Evolutionary conservation across 257 asterid species (phyloP).

Genomic region (Perilla frutescens): DNA sequence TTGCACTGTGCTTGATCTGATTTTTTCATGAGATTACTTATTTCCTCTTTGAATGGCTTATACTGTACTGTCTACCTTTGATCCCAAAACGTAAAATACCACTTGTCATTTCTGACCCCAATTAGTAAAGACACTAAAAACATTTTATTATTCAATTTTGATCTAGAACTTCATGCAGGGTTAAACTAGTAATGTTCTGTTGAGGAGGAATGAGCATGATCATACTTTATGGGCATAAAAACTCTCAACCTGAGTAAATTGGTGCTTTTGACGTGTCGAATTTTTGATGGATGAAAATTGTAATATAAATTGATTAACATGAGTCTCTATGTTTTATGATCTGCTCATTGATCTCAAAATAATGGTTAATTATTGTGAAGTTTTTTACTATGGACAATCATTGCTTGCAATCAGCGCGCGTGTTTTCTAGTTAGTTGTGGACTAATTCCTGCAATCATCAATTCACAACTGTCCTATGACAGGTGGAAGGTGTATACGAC

Average conservation of each 20-base stretch:
- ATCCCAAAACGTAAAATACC: no score
- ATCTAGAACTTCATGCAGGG: neutral
- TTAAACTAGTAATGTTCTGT: no score
- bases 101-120: no score
- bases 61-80: neutral
- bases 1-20: neutral
- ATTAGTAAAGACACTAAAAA: no score
- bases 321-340: neutral
- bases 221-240: conserved; percentile 17
- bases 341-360: neutral
- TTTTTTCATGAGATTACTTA: neutral
- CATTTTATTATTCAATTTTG: neutral
- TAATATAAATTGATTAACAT: neutral
- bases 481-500: conserved; percentile 63
- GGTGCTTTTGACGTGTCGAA: conserved; percentile 11
- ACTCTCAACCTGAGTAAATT: neutral
- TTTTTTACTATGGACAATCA: conserved; percentile 1
- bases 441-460: conserved; percentile 18
- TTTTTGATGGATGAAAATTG: conserved; percentile 1
- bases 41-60: neutral
- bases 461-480: conserved; percentile 29
- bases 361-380: neutral
- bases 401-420: conserved; percentile 2
- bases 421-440: neutral
- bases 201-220: neutral